Evolutionary conservation across 768 basidiomycete genomes (phyloP), one percentile per base, ranked within the genome.

Genomic region (Serendipita indica): DNA sequence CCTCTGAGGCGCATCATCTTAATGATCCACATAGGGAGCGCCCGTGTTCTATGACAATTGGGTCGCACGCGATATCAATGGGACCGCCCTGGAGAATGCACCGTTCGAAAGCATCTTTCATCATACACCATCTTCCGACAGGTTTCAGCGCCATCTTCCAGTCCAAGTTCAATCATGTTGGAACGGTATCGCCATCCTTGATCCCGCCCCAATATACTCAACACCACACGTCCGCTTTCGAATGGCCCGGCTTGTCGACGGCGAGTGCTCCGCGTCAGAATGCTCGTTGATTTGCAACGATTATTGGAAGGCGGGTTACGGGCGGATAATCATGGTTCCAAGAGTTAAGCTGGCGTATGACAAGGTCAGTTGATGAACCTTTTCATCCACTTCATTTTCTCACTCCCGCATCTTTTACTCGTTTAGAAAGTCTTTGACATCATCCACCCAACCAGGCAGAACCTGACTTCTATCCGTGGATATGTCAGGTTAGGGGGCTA

Each of bases 41-140:
- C 94, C 94, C 1, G 93, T 97, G 16, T 98, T 98, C 70, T 98
- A 98, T 73, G 89, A 90, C 68, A 94, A 92, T 69, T 98, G 94
- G 94, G 94, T 99, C 20, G 92, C 94, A 1, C 80, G 94, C 37
- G 94, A 99, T 69, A 89, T 99, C 75, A 99, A 99, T 71, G 94
- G 94, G 22, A 98, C 94, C 0, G 94, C 94, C 0, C 77, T 99
- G 57, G 94, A 99, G 71, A 99, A 99, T 68, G 92, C 92, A 0
- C 94, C 94, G 0, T 99, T 99, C 64, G 94, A 98, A 69, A 70
- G 77, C 60, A 84, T 99, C 62, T 96, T 99, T 78, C 92, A 90
- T 67, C 83, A 98, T 66, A 68, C 76, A 3, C 71, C 80, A 25
- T 87, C 86, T 1, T 78, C 82, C 12, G 74, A 80, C 41, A 81